These are phyloP conservation scores for Debaryomyces nepalensis DNA, from an alignment of 1,139 yeast genomes.

Conservation along the genomic window DNA sequence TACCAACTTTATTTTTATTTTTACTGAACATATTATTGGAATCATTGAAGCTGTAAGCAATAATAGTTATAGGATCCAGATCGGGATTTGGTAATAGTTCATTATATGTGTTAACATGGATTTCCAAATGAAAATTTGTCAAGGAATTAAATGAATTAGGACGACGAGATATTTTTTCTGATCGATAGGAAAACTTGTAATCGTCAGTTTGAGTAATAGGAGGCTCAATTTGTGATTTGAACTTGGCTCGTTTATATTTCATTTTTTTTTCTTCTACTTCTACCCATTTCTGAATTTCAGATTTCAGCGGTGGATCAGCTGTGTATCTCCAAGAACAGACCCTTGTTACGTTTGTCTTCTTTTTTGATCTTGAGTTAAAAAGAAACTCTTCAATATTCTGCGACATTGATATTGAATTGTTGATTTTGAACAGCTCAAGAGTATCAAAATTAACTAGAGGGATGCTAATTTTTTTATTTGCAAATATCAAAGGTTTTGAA, in stretches of 20 bases:
- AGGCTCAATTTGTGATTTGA: conserved; percentile 56
- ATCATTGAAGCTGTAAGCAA: conserved; percentile 67
- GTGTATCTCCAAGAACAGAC: conserved; percentile 34
- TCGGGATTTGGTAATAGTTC: conserved; percentile 68
- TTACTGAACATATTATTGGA: conserved; percentile 36
- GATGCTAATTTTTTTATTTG: conserved; percentile 63
- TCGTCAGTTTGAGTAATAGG: conserved; percentile 44
- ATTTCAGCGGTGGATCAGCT: conserved; percentile 36
- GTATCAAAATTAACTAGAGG: conserved; percentile 27
- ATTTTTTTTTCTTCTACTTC: conserved; percentile 20
- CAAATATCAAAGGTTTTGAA: conserved; percentile 59
- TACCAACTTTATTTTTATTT: conserved; percentile 22
- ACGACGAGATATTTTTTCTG: conserved; percentile 38
- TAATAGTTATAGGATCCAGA: conserved; percentile 57
- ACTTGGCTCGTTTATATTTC: conserved; percentile 22
- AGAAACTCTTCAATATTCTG: conserved; percentile 13
- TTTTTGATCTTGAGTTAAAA: conserved; percentile 6
- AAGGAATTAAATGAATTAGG: conserved; percentile 54
- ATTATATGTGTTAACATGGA: conserved; percentile 61
- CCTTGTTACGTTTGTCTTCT: neutral
- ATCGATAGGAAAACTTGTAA: conserved; percentile 38
- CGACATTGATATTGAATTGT: conserved; percentile 19
- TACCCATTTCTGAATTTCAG: conserved; percentile 27
- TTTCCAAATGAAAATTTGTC: conserved; percentile 64
- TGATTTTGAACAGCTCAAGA: conserved; percentile 13